phyloP scores from a whole-genome alignment of 2,329 filamentous ascomycete genomes.

The Incumbomyces lentus region DNA sequence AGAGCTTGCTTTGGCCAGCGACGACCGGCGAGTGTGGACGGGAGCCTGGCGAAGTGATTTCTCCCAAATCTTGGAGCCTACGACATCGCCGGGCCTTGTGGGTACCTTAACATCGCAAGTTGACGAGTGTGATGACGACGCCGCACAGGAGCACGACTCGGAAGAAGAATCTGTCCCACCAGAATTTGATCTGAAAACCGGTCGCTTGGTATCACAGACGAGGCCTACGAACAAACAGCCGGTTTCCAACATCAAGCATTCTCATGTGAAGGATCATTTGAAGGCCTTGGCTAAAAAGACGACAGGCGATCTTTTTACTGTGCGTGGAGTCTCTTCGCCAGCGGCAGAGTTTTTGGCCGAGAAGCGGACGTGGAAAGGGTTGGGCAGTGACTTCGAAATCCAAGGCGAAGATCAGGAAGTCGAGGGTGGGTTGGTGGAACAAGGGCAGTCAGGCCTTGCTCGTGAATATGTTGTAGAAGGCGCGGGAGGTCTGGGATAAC shows the following conservation, averaged over 20 bases:
- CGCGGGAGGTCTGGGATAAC: constrained; percentile 5
- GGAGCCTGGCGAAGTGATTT: constrained; percentile 85
- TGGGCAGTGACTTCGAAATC: constrained; percentile 73
- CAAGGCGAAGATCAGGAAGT: constrained; percentile 43
- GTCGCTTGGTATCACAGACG: constrained; percentile 67
- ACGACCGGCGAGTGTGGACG: constrained; percentile 72
- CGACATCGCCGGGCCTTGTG: neutral
- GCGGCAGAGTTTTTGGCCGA: constrained; percentile 78
- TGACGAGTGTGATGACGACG: constrained; percentile 23
- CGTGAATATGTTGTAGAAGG: constrained; percentile 70
- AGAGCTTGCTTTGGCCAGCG: constrained; percentile 62
- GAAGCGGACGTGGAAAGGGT: constrained; percentile 78
- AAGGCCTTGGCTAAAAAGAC: constrained; percentile 53
- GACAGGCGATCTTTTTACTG: constrained; percentile 60
- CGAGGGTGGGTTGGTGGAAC: constrained; percentile 59
- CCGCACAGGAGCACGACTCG: constrained; percentile 56
- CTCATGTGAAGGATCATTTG: constrained; percentile 15
- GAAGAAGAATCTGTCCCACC: constrained; percentile 61
- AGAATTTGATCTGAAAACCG: constrained; percentile 85
- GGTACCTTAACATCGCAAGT: neutral
- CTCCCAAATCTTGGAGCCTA: constrained; percentile 49
- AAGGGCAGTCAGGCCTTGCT: constrained; percentile 79
- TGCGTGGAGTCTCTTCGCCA: constrained; percentile 81
- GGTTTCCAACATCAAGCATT: constrained; percentile 6
- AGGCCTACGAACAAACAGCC: constrained; percentile 30